Base-by-base conservation (phyloP, 176 grass and related monocot species). In the Triticum monococcum region DNA sequence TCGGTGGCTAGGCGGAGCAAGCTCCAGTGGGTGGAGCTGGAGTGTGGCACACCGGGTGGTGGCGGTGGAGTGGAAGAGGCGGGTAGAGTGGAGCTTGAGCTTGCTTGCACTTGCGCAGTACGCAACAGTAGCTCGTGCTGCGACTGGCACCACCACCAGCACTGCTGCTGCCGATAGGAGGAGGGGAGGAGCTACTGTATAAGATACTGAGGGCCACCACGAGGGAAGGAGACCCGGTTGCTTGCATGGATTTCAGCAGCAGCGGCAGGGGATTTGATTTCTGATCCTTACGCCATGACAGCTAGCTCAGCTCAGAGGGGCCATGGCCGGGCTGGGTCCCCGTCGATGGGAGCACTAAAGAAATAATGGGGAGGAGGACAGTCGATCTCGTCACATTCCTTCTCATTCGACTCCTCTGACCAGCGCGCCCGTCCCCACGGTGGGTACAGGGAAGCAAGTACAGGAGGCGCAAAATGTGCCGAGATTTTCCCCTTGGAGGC, bases 221-320 rank as follows among this genome's bases (percentile, higher is more conserved):
- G 18, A 48, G 33, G 37, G 46, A 48, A 48, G 37, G 46, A 84
- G 32, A 3, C 9, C 2, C 25, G 74, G 32, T 83, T 84, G 80
- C 85, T 75, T 79, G 89, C 85, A 78, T 87, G 86, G 89, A 68
- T 90, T 87, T 87, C 67, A 75, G 85, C 24, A 24, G 67, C 23
- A 24, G 66, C 67, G 61, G 89, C 24, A 24, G 67, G 74, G 75
- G 59, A 46, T 10, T 72, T 73, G 69, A 33, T 67, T 74, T 75
- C 30, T 9, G 75, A 71, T 67, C 75, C 67, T 78, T 56, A 87
- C 75, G 74, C 84, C 84, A 87, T 24, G 74, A 87, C 84, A 90
- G 89, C 80, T 68, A 67, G 64, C 25, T 43, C 11, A 16, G 69
- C 33, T 82, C 20, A 56, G 50, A 18, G 41, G 41, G 41, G 3